phyloP scores from a whole-genome alignment of 2,329 filamentous ascomycete genomes.

The Talaromyces pinophilus region DNA sequence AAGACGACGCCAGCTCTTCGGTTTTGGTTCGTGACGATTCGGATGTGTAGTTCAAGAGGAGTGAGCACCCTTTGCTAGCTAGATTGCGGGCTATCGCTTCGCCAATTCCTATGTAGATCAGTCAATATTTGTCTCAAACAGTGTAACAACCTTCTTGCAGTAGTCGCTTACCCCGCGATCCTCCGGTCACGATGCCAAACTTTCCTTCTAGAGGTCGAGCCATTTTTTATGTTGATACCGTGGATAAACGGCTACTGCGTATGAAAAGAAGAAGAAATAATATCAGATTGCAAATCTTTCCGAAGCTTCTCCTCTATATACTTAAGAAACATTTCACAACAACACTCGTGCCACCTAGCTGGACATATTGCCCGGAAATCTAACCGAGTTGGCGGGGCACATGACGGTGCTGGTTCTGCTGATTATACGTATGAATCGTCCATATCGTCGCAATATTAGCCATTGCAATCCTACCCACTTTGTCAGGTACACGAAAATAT shows the following conservation, averaged over 20 bases:
- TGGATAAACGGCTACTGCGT: neutral
- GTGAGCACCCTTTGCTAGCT: slow-evolving; percentile 68
- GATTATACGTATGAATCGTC: neutral
- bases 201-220: slow-evolving; percentile 65
- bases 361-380: neutral
- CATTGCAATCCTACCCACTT: slow-evolving; percentile 43
- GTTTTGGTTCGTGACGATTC: slow-evolving; percentile 58
- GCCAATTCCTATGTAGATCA: slow-evolving; percentile 65
- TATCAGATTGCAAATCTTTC: neutral
- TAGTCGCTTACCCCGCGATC: slow-evolving; percentile 64
- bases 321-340: neutral
- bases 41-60: slow-evolving; percentile 72
- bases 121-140: neutral
- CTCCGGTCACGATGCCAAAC: slow-evolving; percentile 76
- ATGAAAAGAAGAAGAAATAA: neutral
- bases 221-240: slow-evolving; percentile 1
- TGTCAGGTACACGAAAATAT: slow-evolving; percentile 50
- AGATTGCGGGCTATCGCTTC: slow-evolving; percentile 68
- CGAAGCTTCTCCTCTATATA: neutral
- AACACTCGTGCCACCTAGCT: slow-evolving; percentile 1
- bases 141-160: neutral
- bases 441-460: neutral
- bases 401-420: neutral
- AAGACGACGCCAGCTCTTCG: slow-evolving; percentile 56
- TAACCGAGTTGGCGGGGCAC: slow-evolving; percentile 20